Base-by-base conservation (phyloP, 352 stramenopile genomes). In the Globisporangium orthogonon region DNA sequence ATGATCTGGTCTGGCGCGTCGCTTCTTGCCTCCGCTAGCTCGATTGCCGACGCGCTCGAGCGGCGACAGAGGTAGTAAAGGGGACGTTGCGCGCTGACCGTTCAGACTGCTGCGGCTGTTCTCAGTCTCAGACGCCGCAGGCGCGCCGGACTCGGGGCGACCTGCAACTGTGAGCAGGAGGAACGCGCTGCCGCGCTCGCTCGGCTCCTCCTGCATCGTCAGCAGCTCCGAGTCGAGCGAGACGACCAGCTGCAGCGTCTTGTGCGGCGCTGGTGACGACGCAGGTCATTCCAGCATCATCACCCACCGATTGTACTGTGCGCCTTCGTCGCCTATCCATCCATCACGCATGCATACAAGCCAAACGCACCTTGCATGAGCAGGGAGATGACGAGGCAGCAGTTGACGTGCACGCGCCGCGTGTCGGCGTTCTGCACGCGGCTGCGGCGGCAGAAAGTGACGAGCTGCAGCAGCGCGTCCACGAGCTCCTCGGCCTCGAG, bases 361-460 rank as follows among this genome's bases (percentile, higher is more conserved):
- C 23, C 23, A 23, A 23, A 23, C 23, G 23, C 61, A 72, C 73
- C 67, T 73, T 86, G 74, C 81, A 91, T 91, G 46, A 93, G 49
- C 60, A 93, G 70, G n/a, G 83, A 89, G 65, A 93, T 87, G 39
- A 90, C 78, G 52, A 93, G 74, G 50, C 81, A 93, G 69, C 76
- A 90, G 54, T 93, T 93, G 44, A 93, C 83, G 46, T 91, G 78
- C 28, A 89, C 77, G 29, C 81, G 80, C 28, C 76, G 69, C 30
- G 66, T 82, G 51, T 91, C 83, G 10, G 71, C 57, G 41, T 71
- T 86, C 52, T 81, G 70, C 29, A 62, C 63, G 33, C 64, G 57
- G 45, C 71, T 67, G 35, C 70, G 71, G 15, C 82, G 69, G 40
- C 78, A 91, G 54, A 69, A 85, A 43, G 76, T 73, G 48, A 93